Conservation (phyloP, 805 yeast species). For the Candida sithepensis region DNA sequence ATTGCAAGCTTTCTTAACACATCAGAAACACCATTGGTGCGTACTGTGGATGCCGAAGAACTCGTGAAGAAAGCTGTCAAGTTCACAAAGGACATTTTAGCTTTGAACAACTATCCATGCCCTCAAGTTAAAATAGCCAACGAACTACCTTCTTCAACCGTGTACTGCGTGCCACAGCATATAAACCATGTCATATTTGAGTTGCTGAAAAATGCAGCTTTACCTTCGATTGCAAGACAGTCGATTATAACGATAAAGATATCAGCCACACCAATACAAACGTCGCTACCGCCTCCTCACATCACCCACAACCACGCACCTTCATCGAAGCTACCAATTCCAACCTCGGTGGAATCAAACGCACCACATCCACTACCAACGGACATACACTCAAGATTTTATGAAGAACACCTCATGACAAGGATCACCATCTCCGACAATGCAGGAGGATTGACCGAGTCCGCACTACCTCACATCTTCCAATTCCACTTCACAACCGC, state of each 20-base stretch:
- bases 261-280: neutral
- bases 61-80: slow-evolving; percentile 17
- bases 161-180: slow-evolving; percentile 26
- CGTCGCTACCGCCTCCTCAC: neutral
- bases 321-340: neutral
- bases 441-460: slow-evolving; percentile 29
- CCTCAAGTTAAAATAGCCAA: slow-evolving; percentile 18
- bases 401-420: slow-evolving; percentile 1
- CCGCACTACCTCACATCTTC: slow-evolving; percentile 23
- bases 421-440: slow-evolving; percentile 23
- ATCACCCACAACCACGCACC: neutral
- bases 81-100: slow-evolving; percentile 21
- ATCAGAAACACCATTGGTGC: slow-evolving; percentile 10
- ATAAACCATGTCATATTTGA: slow-evolving; percentile 30
- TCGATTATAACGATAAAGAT: slow-evolving; percentile 19
- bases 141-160: neutral
- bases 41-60: slow-evolving; percentile 8
- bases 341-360: neutral
- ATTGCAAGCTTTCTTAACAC: slow-evolving; percentile 21
- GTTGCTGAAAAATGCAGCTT: slow-evolving; percentile 27
- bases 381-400: neutral
- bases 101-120: slow-evolving; percentile 29
- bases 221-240: slow-evolving; percentile 24
- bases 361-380: neutral
- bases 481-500: slow-evolving; percentile 31